These are phyloP conservation scores for Cucurbita pepo DNA, from an alignment of 306 rosid species.

Conservation along the genomic window DNA sequence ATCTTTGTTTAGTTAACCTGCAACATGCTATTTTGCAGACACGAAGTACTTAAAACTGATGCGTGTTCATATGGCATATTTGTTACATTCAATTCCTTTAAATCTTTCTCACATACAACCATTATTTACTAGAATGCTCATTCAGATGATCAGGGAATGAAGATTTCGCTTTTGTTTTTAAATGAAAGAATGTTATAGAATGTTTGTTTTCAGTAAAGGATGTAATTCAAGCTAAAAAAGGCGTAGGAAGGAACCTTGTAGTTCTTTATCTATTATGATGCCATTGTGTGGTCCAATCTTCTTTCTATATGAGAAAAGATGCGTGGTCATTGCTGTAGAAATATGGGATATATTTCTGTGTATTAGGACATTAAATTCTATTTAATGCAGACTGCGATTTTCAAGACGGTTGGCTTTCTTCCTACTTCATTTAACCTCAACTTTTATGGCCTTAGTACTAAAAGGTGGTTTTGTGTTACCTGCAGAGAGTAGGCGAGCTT, in stretches of 20 bases:
- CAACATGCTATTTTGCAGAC: neutral
- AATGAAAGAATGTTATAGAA: neutral
- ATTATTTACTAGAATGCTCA: neutral
- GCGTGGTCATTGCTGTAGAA: neutral
- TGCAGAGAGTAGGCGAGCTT: slow-evolving; percentile 76
- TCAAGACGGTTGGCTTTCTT: neutral
- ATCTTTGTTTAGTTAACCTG: neutral
- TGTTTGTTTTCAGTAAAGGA: neutral
- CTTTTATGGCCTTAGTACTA: neutral
- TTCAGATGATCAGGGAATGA: neutral
- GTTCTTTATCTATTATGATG: neutral
- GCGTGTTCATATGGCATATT: neutral
- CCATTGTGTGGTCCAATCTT: neutral
- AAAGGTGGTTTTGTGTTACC: slow-evolving; percentile 2
- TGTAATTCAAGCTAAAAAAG: neutral
- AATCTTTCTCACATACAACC: neutral
- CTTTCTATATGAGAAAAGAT: neutral
- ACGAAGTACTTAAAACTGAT: neutral
- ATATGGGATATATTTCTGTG: neutral
- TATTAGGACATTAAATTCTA: neutral
- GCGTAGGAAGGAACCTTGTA: neutral
- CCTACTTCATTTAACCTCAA: neutral
- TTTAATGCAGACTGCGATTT: neutral
- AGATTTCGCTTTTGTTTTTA: neutral
- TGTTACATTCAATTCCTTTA: neutral